Base-by-base conservation (phyloP, 495 filamentous ascomycete genomes). In the Penicillium roqueforti region DNA sequence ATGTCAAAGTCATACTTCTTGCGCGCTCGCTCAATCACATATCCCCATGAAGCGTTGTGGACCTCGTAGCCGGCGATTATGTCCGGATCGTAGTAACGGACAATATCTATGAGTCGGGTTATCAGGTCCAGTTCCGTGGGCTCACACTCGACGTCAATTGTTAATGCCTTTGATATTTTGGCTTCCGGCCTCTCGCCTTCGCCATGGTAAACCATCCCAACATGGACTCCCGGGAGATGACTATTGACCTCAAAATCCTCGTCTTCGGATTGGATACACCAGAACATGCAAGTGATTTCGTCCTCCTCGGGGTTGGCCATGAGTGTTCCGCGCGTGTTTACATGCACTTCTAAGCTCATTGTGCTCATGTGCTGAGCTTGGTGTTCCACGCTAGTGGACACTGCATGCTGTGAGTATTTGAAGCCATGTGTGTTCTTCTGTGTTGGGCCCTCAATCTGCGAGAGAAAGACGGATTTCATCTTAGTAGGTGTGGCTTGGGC, bases 41-140 rank as follows among this genome's bases (percentile, higher is more conserved):
- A 97, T 1, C 93, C 93, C 93, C 93, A 98, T 3, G 91, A 96
- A 49, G 80, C 76, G 44, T 88, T 89, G 58, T 97, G 92, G 5
- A 98, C 91, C 68, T 98, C 93, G 66, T 93, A 98, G 0, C 93
- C 93, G 4, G 91, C 92, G 8, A 98, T 80, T 36, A 98, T 91
- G 60, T 98, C 93, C 3, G 93, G 93, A 63, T 98, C 93, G 58
- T 86, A 76, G 8, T 71, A 71, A 39, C 92, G 83, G 18, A 98
- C 95, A 58, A 96, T 85, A 62, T 95, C 88, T 32, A 96, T 82
- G 63, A 97, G 80, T 16, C 82, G 78, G 48, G 85, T 86, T 62
- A 97, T 83, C 31, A 96, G 64, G 58, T 95, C 89, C 4, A 96
- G 80, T 69, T 98, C 93, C 1, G 85, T 83, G 2, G 76, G 61